Conservation (phyloP, 495 filamentous ascomycete species). For the Aspergillus mulundensis region DNA sequence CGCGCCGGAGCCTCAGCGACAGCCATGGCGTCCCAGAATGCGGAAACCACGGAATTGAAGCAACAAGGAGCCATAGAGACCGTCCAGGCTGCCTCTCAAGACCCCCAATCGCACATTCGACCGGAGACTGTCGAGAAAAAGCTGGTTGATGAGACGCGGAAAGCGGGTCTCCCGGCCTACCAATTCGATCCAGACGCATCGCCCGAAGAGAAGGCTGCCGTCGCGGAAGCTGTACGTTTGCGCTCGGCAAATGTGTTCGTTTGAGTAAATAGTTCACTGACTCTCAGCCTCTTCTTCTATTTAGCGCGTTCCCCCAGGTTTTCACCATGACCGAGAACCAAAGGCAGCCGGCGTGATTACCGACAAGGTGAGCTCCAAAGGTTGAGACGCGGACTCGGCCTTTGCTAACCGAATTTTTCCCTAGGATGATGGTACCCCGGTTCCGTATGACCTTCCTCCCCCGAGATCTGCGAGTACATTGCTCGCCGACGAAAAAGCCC, state of each 20-base stretch:
- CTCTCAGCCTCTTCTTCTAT: constrained; percentile 17
- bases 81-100: constrained; percentile 50
- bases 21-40: constrained; percentile 38
- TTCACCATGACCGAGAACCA: constrained; percentile 61
- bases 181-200: constrained; percentile 85
- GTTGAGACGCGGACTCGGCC: not conserved
- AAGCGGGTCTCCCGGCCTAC: constrained; percentile 72
- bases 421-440: constrained; percentile 62
- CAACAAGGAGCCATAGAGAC: constrained; percentile 69
- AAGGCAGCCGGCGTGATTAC: constrained; percentile 66
- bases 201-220: constrained; percentile 77
- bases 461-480: constrained; percentile 66
- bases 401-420: not conserved
- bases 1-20: constrained; percentile 17
- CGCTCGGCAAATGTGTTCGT: not conserved
- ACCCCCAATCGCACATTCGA: constrained; percentile 61
- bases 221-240: constrained; percentile 67
- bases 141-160: constrained; percentile 69
- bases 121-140: constrained; percentile 65
- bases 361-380: constrained; percentile 52
- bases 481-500: constrained; percentile 33
- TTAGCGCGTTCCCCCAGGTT: constrained; percentile 57
- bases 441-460: constrained; percentile 73
- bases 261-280: not conserved
- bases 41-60: constrained; percentile 61